Evolutionary conservation across 495 filamentous ascomycete species (phyloP).

Genomic region (Neurospora intermedia): DNA sequence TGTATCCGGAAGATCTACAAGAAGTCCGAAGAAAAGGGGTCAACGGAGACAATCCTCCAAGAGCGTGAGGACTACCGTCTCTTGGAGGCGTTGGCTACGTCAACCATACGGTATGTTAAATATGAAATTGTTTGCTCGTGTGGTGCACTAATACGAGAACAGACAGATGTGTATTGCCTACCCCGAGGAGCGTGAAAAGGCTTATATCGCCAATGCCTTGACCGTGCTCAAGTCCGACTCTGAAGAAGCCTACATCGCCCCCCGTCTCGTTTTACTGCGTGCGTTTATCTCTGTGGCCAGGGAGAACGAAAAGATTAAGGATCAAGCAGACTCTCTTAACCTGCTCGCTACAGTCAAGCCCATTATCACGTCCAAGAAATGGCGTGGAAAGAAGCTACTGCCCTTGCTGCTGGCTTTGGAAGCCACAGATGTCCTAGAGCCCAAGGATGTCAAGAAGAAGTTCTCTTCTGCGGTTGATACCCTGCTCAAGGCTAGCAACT

Average conservation of each 20-base stretch:
- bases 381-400: conserved; percentile 6
- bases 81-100: conserved; percentile 18
- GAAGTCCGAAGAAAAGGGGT: conserved; percentile 3
- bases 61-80: conserved; percentile 12
- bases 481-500: conserved; percentile 20
- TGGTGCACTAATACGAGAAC: conserved; percentile 2
- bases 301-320: not conserved
- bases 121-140: not conserved
- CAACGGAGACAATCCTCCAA: conserved; percentile 1
- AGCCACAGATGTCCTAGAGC: conserved; percentile 10
- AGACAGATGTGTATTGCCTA: conserved; percentile 25
- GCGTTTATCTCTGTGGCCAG: conserved; percentile 9
- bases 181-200: conserved; percentile 24
- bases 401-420: conserved; percentile 12
- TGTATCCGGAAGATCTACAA: conserved; percentile 7
- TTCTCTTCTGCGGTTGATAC: conserved; percentile 1
- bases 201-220: conserved; percentile 21
- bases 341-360: conserved; percentile 7
- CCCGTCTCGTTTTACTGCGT: conserved; percentile 10
- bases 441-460: conserved; percentile 1
- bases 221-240: conserved; percentile 14
- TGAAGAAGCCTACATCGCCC: conserved; percentile 11
- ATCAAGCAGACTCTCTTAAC: not conserved
- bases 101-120: conserved; percentile 20
- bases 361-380: conserved; percentile 4